These are phyloP conservation scores for Penicillium rolfsii DNA, from an alignment of 2,329 filamentous ascomycete genomes.

Conservation along the genomic window DNA sequence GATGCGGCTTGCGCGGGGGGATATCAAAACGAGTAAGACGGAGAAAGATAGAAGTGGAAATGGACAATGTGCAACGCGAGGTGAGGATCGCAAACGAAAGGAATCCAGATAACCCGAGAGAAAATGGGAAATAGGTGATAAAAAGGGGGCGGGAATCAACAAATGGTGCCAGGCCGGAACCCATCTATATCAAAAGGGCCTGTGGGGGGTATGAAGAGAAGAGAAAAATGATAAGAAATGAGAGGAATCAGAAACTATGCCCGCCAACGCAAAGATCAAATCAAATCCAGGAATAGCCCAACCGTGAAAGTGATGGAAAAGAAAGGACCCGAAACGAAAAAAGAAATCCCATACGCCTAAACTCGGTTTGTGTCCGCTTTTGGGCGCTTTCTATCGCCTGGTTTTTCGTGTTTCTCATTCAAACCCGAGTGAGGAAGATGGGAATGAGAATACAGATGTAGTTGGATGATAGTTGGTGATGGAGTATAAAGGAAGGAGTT, in stretches of 20 bases:
- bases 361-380: slow-evolving; percentile 32
- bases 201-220: slow-evolving; percentile 47
- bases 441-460: not conserved
- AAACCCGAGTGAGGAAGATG: slow-evolving; percentile 21
- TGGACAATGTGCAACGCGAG: slow-evolving; percentile 26
- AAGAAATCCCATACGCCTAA: slow-evolving; percentile 36
- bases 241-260: slow-evolving; percentile 26
- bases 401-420: slow-evolving; percentile 21
- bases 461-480: not conserved
- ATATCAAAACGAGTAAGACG: slow-evolving; percentile 35
- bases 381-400: slow-evolving; percentile 28
- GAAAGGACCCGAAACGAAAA: slow-evolving; percentile 17
- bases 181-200: slow-evolving; percentile 42
- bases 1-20: slow-evolving; percentile 39
- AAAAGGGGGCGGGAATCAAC: not conserved
- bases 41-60: slow-evolving; percentile 20
- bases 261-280: slow-evolving; percentile 24
- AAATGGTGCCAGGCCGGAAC: slow-evolving; percentile 39
- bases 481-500: not conserved
- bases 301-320: slow-evolving; percentile 18
- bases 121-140: slow-evolving; percentile 21
- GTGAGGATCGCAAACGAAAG: slow-evolving; percentile 28
- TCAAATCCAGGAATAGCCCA: slow-evolving; percentile 4
- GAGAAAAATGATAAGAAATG: slow-evolving; percentile 9
- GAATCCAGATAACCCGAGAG: slow-evolving; percentile 31